Conservation (phyloP, 2,329 filamentous ascomycete genomes). For the Penicillium brasilianum region DNA sequence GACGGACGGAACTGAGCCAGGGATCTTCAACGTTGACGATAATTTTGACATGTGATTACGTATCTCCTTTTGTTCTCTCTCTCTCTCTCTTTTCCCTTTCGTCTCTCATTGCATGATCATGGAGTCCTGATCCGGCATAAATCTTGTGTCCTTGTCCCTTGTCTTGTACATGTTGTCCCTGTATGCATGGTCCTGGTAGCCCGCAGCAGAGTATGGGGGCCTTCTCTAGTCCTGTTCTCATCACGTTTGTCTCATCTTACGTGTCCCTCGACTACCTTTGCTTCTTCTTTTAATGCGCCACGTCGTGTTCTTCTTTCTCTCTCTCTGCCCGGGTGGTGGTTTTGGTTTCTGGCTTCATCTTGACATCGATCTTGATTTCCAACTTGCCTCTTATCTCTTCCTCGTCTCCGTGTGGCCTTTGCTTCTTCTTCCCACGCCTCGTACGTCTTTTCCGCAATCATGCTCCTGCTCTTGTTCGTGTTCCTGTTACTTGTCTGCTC, state of each 20-base stretch:
- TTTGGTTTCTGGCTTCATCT: slow-evolving; percentile 13
- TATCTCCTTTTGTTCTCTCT: slow-evolving; percentile 23
- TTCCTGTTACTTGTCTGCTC: slow-evolving; percentile 5
- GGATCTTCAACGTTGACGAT: slow-evolving; percentile 52
- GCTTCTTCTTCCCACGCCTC: neutral
- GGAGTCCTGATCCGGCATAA: slow-evolving; percentile 46
- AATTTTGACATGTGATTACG: slow-evolving; percentile 53
- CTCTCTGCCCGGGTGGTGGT: slow-evolving; percentile 14
- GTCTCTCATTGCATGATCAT: slow-evolving; percentile 41
- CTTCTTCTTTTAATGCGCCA: neutral
- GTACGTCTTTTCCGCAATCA: neutral
- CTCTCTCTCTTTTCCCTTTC: slow-evolving; percentile 20
- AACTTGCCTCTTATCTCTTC: slow-evolving; percentile 2
- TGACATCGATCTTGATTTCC: neutral
- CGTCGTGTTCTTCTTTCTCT: slow-evolving; percentile 9
- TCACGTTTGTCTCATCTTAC: neutral
- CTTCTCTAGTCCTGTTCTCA: slow-evolving; percentile 7
- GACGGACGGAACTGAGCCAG: slow-evolving; percentile 45
- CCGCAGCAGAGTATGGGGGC: slow-evolving; percentile 27
- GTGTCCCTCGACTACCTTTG: neutral
- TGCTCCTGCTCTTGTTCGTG: slow-evolving; percentile 6
- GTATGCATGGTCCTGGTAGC: slow-evolving; percentile 27
- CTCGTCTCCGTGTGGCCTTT: neutral
- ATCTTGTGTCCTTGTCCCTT: slow-evolving; percentile 26
- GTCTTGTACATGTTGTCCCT: slow-evolving; percentile 42